Base-by-base conservation (phyloP, 2,329 filamentous ascomycete species). In the Hypoxylon sp. region DNA sequence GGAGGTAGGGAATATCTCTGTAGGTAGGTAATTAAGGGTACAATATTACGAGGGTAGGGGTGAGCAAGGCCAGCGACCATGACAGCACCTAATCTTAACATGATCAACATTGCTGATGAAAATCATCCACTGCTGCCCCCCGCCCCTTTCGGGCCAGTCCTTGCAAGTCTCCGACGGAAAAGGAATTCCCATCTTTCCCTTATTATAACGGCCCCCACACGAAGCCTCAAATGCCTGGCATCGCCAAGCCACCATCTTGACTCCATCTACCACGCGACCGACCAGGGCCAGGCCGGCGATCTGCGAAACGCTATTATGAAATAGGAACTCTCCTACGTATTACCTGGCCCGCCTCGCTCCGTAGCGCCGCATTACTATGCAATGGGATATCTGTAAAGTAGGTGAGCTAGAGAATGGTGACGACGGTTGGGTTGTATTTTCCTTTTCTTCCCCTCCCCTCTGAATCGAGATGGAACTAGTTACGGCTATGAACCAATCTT, bases 201-300 rank as follows among this genome's bases (percentile, higher is more conserved):
- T 64, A 63, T 63, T 66, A 56, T 44, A 58, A 60, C 65, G 56
- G 45, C 54, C 65, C 67, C 62, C 61, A 65, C 57, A 61, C 22
- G 52, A 68, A 63, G 54, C 67, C 61, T 63, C 64, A 70, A 42
- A 64, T 60, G 59, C 58, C 57, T 55, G 64, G 57, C 51, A 57
- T 63, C 63, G 67, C 67, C 67, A 70, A 70, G 67, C 59, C 61
- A 26, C 12, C 44, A 49, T 59, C 42, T 58, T 30, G 52, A 68
- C 65, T 61, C 67, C 67, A 70, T 70, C 59, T 70, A 60, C 67
- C 67, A 70, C 67, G 67, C 67, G 67, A 70, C 59, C 56, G 55
- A 68, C 67, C 50, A 65, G 64, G 67, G 65, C 64, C 53, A 64
- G 65, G 46, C 59, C 54, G 24, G 49, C 65, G 67, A 69, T 69